These are phyloP conservation scores for Xylaria polymorpha DNA, from an alignment of 2,329 filamentous ascomycete species.

Conservation along the genomic window DNA sequence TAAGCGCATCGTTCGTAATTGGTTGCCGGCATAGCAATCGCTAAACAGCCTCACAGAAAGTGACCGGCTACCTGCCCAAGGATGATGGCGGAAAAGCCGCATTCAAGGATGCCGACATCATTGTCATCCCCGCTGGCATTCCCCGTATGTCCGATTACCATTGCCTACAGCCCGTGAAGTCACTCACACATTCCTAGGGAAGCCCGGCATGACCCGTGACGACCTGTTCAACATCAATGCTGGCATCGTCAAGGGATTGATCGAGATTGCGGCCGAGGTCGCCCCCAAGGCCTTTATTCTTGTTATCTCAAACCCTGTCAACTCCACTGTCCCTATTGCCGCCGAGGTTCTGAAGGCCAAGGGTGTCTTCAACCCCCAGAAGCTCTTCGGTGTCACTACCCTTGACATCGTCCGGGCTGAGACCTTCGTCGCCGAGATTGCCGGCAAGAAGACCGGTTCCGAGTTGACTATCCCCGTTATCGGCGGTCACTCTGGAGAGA, in stretches of 20 bases:
- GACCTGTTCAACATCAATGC: slow-evolving; percentile 99
- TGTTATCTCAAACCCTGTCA: slow-evolving; percentile 99
- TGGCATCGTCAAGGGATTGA: slow-evolving; percentile 93
- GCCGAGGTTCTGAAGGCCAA: slow-evolving; percentile 96
- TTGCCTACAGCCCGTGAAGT: slow-evolving; percentile 28
- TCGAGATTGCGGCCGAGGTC: slow-evolving; percentile 87
- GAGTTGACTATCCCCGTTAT: slow-evolving; percentile 91
- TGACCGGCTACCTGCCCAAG: slow-evolving; percentile 87
- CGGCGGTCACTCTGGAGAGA: slow-evolving; percentile 97
- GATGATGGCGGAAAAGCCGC: slow-evolving; percentile 87
- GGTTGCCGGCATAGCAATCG: slow-evolving; percentile 16
- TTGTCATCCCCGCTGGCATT: slow-evolving; percentile 97
- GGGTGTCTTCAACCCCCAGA: slow-evolving; percentile 93
- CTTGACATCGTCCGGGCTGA: slow-evolving; percentile 98
- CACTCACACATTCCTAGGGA: slow-evolving; percentile 69
- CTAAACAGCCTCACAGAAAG: slow-evolving; percentile 69
- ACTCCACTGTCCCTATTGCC: slow-evolving; percentile 97
- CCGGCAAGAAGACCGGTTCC: slow-evolving; percentile 82
- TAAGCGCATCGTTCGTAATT: slow-evolving; percentile 52
- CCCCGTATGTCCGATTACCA: slow-evolving; percentile 74
- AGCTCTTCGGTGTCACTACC: slow-evolving; percentile 97
- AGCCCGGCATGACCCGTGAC: slow-evolving; percentile 99
- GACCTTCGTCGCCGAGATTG: slow-evolving; percentile 91
- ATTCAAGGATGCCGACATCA: slow-evolving; percentile 92
- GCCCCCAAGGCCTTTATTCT: slow-evolving; percentile 94